phyloP scores from a whole-genome alignment of 1,284 basidiomycete genomes.

The Marasmius sp. region DNA sequence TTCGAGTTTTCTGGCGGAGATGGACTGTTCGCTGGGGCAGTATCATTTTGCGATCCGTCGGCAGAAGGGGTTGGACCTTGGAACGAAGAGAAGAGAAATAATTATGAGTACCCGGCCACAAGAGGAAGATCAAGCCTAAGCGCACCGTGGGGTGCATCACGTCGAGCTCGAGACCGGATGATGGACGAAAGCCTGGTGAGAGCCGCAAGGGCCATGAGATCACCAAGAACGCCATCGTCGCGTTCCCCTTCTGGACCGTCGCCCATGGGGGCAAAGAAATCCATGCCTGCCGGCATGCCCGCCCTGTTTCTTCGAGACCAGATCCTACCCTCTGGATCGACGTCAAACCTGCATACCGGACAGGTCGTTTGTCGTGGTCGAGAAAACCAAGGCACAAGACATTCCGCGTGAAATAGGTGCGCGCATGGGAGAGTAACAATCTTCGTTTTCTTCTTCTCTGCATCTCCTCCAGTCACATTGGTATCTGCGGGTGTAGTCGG shows the following conservation, averaged over 20 bases:
- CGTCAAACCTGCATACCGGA: constrained; percentile 76
- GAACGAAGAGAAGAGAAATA: background rate
- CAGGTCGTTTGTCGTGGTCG: constrained; percentile 75
- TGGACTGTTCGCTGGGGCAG: background rate
- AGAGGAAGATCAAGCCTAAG: background rate
- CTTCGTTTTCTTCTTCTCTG: constrained; percentile 18
- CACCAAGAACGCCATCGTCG: background rate
- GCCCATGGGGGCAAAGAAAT: constrained; percentile 25
- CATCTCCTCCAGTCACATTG: background rate
- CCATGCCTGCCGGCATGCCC: background rate
- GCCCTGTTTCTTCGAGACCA: background rate
- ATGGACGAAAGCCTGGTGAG: background rate
- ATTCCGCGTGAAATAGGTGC: constrained; percentile 75
- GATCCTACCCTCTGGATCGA: constrained; percentile 57
- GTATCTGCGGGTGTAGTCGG: background rate
- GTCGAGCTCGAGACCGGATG: background rate
- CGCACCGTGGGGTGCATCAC: background rate
- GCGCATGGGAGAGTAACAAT: constrained; percentile 73
- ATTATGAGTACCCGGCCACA: background rate
- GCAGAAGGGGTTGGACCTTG: background rate
- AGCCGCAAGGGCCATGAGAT: background rate
- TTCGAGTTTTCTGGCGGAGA: background rate
- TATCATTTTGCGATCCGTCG: background rate
- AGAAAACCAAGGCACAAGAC: constrained; percentile 78
- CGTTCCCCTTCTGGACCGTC: background rate